Conservation (phyloP, 148 eudicot genomes). For the Suaeda aralocaspica region DNA sequence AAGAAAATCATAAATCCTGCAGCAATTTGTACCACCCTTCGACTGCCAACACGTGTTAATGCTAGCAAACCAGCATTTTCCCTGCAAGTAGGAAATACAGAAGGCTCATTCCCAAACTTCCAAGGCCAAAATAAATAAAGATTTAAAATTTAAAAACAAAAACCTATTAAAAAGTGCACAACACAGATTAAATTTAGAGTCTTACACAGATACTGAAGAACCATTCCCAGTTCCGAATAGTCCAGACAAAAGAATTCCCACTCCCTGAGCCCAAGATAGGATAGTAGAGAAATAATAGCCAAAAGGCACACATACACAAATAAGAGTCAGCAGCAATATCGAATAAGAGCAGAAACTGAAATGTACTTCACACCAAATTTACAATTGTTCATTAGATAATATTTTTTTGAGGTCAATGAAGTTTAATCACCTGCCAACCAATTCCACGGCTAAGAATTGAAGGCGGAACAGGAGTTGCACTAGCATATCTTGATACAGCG, state of each 20-base stretch:
- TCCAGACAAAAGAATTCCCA: constrained; percentile 83
- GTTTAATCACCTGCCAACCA: constrained; percentile 81
- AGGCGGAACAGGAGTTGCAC: constrained; percentile 91
- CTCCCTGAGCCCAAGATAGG: constrained; percentile 44
- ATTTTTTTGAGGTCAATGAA: not conserved
- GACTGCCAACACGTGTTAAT: constrained; percentile 86
- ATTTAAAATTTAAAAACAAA: not conserved
- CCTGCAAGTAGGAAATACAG: constrained; percentile 32
- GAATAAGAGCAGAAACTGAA: not conserved
- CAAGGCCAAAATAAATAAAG: not conserved
- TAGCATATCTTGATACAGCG: constrained; percentile 79
- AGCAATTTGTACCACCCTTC: constrained; percentile 88
- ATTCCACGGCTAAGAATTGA: constrained; percentile 90
- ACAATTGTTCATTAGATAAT: not conserved
- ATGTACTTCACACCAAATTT: not conserved
- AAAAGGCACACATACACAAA: not conserved
- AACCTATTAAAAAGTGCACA: not conserved
- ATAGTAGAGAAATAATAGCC: constrained; percentile 1
- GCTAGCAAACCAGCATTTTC: constrained; percentile 96
- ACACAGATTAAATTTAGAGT: not conserved
- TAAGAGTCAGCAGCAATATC: constrained; percentile 4
- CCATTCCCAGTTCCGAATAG: constrained; percentile 87
- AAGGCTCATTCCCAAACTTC: not conserved
- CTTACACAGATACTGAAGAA: constrained; percentile 89
- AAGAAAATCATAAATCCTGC: constrained; percentile 97